Evolutionary conservation across 768 basidiomycete genomes (phyloP), one percentile per base, ranked within the genome.

Genomic region (Leccinum obscurum): DNA sequence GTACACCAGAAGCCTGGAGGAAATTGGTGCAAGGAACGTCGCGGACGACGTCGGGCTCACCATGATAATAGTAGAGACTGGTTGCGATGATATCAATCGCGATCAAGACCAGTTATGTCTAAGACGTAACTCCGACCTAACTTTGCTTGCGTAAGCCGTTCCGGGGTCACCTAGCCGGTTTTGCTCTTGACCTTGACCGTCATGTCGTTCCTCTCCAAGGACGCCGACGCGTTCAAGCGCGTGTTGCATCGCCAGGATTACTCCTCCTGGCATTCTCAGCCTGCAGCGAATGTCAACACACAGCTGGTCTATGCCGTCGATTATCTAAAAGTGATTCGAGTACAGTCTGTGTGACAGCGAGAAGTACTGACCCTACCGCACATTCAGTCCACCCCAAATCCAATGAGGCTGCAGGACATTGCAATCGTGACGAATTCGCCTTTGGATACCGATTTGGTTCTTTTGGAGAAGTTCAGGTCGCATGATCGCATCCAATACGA

Each of bases 401-500:
- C 93, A 11, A 92, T 92, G 82, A 87, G 93, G 4, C 76, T 95
- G 52, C 88, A 95, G 72, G 94, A 96, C 70, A 80, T 96, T 51
- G 91, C 93, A 2, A 87, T 95, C 48, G 80, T 89, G 20, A 91
- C 90, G 1, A 85, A 83, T 66, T 88, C 90, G 2, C 90, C 92
- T 9, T 75, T 96, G 3, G 85, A 91, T 63, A 84, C 85, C 8
- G 90, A 95, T 69, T 58, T 65, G 9, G 76, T 85, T 4, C 81
- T 95, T 11, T 80, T 92, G 4, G 89, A 94, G 70, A 89, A 89
- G 67, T 93, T 97, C 77, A 86, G 80, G 70, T 77, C 83, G 1
- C 95, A 96, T 65, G 92, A 94, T 56, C 83, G 86, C 52, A 86
- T 97, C 48, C 73, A 83, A 39, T 88, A 86, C 67, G 92, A 96